Evolutionary conservation across 208 protist species (phyloP), one percentile per base, ranked within the genome.

Genomic region (Trypanosoma platydactyli): DNA sequence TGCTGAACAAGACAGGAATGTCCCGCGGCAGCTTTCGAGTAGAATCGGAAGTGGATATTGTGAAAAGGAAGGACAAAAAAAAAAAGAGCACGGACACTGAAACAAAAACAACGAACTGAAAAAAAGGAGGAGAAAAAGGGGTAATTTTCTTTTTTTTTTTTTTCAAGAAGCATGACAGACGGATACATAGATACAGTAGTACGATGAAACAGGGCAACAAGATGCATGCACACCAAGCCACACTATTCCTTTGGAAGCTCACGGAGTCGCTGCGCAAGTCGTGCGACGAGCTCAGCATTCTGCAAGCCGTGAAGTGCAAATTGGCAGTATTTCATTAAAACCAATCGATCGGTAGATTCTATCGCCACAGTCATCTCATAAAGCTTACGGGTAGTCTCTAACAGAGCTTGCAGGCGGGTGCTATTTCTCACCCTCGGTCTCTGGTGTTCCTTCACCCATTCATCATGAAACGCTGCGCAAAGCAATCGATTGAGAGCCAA

Each of bases 241-340:
- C 33, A 29, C 33, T 71, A 63, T 42, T 52, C 46, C 50, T 54
- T 71, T 50, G 57, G 45, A 44, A 61, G 48, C 29, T 54, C 42
- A 18, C 42, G 58, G 41, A 73, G 33, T 11, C 42, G 68, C 30
- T 50, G 68, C 52, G 62, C 46, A n/a, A 93, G 49, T 6, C 76
- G 33, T 0, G 74, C 69, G 20, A 80, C 83, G 2, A 89, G 67
- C 16, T 50, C 52, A 15, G 73, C 64, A 44, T 93, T 76, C 24
- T 83, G 75, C 58, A 93, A 71, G 24, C 82, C 79, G 30, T 79
- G 68, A 16, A 87, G 69, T 18, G 84, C 83, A 64, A 93, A 93
- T 53, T 79, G 73, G 30, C 79, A 85, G 58, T 93, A 93, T 46
- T 68, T 69, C 61, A 83, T 74, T 24, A 93, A 59, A 18, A 76